phyloP scores from a whole-genome alignment of 2,329 filamentous ascomycete genomes.

The Plectosphaerella plurivora region DNA sequence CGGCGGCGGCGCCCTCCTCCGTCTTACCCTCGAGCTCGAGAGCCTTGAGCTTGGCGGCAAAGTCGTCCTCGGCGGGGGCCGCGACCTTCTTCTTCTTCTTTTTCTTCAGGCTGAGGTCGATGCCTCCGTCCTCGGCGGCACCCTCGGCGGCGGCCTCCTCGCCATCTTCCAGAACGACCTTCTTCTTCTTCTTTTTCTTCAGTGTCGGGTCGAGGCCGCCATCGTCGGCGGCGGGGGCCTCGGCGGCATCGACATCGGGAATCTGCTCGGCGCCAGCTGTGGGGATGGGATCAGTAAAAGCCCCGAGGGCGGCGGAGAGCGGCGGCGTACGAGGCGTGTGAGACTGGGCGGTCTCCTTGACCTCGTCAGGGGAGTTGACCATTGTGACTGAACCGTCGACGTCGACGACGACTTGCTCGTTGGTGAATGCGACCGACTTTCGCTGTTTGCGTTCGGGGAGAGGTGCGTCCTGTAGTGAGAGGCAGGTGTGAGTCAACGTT shows the following conservation, averaged over 20 bases:
- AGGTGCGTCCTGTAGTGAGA: conserved; percentile 10
- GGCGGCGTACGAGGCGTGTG: conserved; percentile 67
- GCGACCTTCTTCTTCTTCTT: conserved; percentile 73
- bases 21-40: conserved; percentile 59
- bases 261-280: conserved; percentile 33
- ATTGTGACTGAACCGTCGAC: conserved; percentile 81
- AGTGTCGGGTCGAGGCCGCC: conserved; percentile 46
- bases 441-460: conserved; percentile 64
- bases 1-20: conserved; percentile 56
- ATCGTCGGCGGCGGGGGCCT: conserved; percentile 40
- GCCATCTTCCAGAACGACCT: conserved; percentile 44
- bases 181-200: conserved; percentile 78
- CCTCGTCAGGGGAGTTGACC: conserved; percentile 66
- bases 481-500: background rate
- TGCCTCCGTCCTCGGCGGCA: conserved; percentile 43
- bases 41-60: conserved; percentile 57
- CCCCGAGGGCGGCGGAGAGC: conserved; percentile 48
- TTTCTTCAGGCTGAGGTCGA: conserved; percentile 65
- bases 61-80: conserved; percentile 58
- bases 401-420: conserved; percentile 83
- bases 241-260: conserved; percentile 39
- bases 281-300: conserved; percentile 48
- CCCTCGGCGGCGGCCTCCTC: conserved; percentile 43
- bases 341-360: conserved; percentile 77
- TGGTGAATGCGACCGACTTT: conserved; percentile 92